Base-by-base conservation (phyloP, 345 rosid genomes). In the Chamaenerion angustifolium region DNA sequence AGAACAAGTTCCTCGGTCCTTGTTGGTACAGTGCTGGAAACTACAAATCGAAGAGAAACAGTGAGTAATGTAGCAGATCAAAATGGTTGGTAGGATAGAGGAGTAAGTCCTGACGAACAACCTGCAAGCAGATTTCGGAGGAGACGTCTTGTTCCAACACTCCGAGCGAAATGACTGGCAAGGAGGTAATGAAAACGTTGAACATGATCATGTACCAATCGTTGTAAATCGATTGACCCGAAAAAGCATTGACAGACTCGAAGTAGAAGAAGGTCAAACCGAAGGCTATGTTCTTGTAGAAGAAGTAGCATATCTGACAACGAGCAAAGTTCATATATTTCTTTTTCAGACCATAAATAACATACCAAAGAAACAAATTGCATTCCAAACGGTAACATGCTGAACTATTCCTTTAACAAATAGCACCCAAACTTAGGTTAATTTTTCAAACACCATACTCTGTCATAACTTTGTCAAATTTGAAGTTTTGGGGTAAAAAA, bases 201-300 rank as follows among this genome's bases (percentile, higher is more conserved):
- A 93, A 93, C 72, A 83, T 61, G 58, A 88, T 63, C 73, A 93
- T 81, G 74, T 82, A 88, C 80, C 83, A 93, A 71, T 93, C 99
- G 13, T 85, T 87, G 46, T 93, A 93, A 45, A 93, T 73, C 11
- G 99, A 84, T 53, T 93, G 96, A 52, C 99, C 99, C 0, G 99
- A 93, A 52, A 93, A 93, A 16, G 85, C 94, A 0, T 96, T 76
- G 65, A 88, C 80, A 21, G 95, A 95, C 81, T 93, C 99, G 0
- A 93, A 93, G 84, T 93, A 93, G 81, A 93, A 88, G 68, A 93
- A 81, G 47, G 99, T 93, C 59, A 93, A 92, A 58, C 99, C 99
- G 49, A 93, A 93, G 40, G 99, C 90, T 55, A 93, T 88, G 63
- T 93, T 93, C 70, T 93, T 93, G 85, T 93, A 93, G 84, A 93